Percentiles rank a stretch among this genome's conserved stretches.
Conservation (phyloP, 2,329 filamentous ascomycete species). For the Diatrype stigma region DNA sequence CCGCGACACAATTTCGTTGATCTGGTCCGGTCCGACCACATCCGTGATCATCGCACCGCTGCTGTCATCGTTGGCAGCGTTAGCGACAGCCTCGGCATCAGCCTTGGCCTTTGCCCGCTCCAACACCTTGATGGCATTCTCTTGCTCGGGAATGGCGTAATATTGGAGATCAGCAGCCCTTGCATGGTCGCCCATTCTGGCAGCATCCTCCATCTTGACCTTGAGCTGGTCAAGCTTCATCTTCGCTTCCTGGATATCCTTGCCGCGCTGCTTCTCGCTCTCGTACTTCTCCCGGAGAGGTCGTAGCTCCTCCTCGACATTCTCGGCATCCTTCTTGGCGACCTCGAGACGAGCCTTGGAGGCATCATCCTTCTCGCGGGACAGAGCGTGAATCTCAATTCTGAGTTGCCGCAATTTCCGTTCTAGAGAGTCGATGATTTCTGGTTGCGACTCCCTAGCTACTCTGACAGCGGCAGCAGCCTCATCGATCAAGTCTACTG, state of each 20-base stretch:
- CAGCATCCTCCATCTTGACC: constrained; percentile 91
- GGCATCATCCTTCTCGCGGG: constrained; percentile 90
- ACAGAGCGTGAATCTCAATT: constrained; percentile 94
- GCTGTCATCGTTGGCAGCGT: constrained; percentile 55
- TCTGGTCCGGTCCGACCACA: constrained; percentile 92
- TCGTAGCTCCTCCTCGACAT: constrained; percentile 87
- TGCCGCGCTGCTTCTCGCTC: constrained; percentile 84
- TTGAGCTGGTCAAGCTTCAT: constrained; percentile 89
- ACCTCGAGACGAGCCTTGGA: constrained; percentile 77
- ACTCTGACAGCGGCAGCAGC: constrained; percentile 95
- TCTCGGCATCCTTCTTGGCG: constrained; percentile 86
- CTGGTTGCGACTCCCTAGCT: constrained; percentile 91
- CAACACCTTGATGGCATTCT: constrained; percentile 72
- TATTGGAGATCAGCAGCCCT: constrained; percentile 94
- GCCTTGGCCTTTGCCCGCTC: constrained; percentile 80
- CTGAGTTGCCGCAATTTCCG: constrained; percentile 84
- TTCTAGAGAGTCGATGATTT: constrained; percentile 92
- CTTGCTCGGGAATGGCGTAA: constrained; percentile 93
- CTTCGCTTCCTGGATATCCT: constrained; percentile 90
- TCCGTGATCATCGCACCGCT: constrained; percentile 80
- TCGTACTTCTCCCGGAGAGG: constrained; percentile 95
- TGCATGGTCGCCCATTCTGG: constrained; percentile 76
- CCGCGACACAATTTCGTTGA: constrained; percentile 95
- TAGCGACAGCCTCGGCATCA: constrained; percentile 69
- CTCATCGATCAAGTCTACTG: constrained; percentile 94